Evolutionary conservation across 495 filamentous ascomycete genomes (phyloP).

Genomic region (Talaromyces stipitatus): DNA sequence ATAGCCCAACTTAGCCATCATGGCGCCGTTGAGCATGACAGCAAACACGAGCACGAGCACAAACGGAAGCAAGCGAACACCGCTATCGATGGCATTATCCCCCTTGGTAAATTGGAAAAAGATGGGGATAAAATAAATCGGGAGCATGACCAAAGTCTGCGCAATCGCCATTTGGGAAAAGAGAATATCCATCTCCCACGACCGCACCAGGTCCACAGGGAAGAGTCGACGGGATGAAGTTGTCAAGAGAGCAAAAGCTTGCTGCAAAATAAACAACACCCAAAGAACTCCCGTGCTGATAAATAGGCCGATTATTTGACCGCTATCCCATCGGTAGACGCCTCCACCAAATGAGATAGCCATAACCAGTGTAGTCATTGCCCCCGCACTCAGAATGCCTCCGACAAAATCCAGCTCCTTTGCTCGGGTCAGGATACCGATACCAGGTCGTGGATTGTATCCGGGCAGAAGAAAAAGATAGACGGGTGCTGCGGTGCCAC

Average conservation of each 20-base stretch:
- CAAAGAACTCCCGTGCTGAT: constrained; percentile 40
- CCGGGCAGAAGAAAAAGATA: constrained; percentile 42
- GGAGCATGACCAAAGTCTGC: constrained; percentile 11
- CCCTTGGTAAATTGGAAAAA: constrained; percentile 40
- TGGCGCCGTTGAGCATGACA: constrained; percentile 16
- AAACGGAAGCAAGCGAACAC: constrained; percentile 29
- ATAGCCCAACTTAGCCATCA: constrained; percentile 23
- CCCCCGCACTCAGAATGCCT: constrained; percentile 11
- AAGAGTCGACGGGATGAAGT: constrained; percentile 39
- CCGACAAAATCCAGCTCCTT: constrained; percentile 31
- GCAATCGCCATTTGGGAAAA: constrained; percentile 14
- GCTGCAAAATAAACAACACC: constrained; percentile 37
- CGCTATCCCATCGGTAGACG: constrained; percentile 26
- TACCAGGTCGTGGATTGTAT: too few species aligned
- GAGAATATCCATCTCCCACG: constrained; percentile 17
- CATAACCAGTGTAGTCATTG: constrained; percentile 14
- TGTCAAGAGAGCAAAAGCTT: constrained; percentile 39
- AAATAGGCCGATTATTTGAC: constrained; percentile 41
- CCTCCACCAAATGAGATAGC: constrained; percentile 18
- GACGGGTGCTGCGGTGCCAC: constrained; percentile 41
- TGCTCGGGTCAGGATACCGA: too few species aligned
- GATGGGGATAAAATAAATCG: constrained; percentile 45
- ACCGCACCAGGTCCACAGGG: constrained; percentile 42
- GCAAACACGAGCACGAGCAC: constrained; percentile 23
- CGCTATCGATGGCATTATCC: constrained; percentile 24